These are phyloP conservation scores for Monosporascus sp. DNA, from an alignment of 2,329 filamentous ascomycete genomes.

Conservation along the genomic window DNA sequence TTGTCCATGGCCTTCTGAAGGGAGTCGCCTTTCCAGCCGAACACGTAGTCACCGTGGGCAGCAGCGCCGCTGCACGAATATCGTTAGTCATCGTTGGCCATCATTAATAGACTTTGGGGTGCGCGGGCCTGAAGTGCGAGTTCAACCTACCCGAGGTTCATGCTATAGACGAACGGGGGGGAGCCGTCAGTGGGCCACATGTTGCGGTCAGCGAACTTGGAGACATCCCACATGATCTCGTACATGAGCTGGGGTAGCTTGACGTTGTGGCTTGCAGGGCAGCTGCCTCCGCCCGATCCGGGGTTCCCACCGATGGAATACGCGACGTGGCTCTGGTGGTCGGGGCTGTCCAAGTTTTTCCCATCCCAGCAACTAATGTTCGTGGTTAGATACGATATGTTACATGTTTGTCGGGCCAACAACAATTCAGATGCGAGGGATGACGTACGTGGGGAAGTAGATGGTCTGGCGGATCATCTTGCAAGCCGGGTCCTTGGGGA, in stretches of 20 bases:
- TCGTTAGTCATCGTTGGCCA: no score
- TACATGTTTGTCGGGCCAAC: conserved; percentile 23
- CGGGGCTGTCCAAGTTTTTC: conserved; percentile 41
- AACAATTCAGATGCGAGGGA: conserved; percentile 8
- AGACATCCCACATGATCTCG: conserved; percentile 43
- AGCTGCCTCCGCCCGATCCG: conserved; percentile 39
- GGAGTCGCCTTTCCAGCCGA: conserved; percentile 44
- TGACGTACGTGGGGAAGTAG: conserved; percentile 40
- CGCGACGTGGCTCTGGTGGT: conserved; percentile 42
- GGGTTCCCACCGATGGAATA: conserved; percentile 29
- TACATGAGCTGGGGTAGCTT: conserved; percentile 45
- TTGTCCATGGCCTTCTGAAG: conserved; percentile 45
- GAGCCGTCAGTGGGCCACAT: conserved; percentile 38
- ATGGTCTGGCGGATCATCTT: conserved; percentile 50
- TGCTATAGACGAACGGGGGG: conserved; percentile 39
- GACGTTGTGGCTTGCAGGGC: conserved; percentile 40
- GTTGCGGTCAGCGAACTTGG: conserved; percentile 35
- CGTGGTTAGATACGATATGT: conserved; percentile 8
- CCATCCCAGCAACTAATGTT: conserved; percentile 43
- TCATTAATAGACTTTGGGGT: background rate
- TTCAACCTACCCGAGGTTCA: conserved; percentile 34
- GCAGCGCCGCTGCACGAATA: conserved; percentile 33
- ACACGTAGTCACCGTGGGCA: conserved; percentile 47
- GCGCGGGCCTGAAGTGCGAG: background rate
- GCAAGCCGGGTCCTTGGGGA: conserved; percentile 39